Evolutionary conservation across 192 early-diverging fungal species (phyloP), one percentile per base, ranked within the genome.

Genomic region (Entomortierella chlamydospora): DNA sequence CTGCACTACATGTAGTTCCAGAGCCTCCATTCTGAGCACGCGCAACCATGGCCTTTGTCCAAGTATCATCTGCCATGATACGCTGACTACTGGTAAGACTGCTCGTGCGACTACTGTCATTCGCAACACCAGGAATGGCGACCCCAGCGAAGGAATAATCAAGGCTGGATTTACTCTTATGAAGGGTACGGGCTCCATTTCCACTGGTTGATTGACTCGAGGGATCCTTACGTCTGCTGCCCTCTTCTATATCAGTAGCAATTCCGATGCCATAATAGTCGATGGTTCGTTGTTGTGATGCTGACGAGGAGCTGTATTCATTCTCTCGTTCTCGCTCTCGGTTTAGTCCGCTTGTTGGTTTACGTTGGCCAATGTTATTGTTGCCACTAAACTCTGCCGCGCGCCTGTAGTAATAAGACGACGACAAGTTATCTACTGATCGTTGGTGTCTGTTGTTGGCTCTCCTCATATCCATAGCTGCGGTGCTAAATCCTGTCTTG

Each of bases 41-140:
- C 2, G 67, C 73, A 11, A 78, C 61, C 73, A 78, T 68, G 12
- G 73, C 66, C 30, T 64, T 52, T 15, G 73, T 78, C 73, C 73
- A 78, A 12, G 55, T 52, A 52, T 78, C 73, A 43, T 78, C 67
- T 43, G 61, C 47, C 61, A 62, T 69, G 30, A 69, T 43, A 9
- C 43, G 50, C 5, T 56, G 18, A 28, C 39, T 78, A 10, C 42
- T 68, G 13, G 60, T 76, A 45, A 76, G 30, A 17, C 73, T 68
- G 34, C 22, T 62, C 31, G 73, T 57, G 1, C 65, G 64, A 20
- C 59, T 49, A 25, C 26, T 30, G 12, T 72, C 60, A 28, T 26
- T 49, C 18, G 29, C 22, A 39, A 22, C 22, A 23, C 33, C 6
- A 17, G 9, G 56, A 57, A 34, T 29, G 23, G 17, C 9, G 7